phyloP scores from a whole-genome alignment of 768 basidiomycete species.

The Suillus alpinus region DNA sequence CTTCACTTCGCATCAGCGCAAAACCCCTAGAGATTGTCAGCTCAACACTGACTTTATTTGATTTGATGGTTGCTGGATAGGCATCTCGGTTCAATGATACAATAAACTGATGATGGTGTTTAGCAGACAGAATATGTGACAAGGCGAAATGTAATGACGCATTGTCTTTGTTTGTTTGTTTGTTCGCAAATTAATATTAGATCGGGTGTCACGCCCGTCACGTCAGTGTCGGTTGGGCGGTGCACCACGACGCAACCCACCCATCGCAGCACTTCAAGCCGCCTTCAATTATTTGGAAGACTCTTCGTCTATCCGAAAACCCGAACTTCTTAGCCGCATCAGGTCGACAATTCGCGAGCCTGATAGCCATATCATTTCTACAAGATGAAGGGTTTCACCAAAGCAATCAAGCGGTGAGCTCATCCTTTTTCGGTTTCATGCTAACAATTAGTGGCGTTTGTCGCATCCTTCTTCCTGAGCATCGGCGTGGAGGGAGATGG shows the following conservation, averaged over 20 bases:
- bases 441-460: neutral
- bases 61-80: slow-evolving; percentile 81
- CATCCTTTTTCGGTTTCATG: neutral
- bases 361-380: neutral
- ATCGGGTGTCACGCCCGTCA: neutral
- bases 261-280: neutral
- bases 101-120: neutral
- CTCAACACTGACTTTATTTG: slow-evolving; percentile 70
- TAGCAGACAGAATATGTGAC: neutral
- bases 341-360: neutral
- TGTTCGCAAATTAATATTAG: neutral
- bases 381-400: slow-evolving; percentile 82
- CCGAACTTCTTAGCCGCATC: neutral
- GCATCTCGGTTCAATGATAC: slow-evolving; percentile 28
- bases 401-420: slow-evolving; percentile 69
- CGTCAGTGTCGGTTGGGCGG: neutral
- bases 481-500: neutral
- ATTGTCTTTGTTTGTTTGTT: neutral
- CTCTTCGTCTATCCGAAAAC: neutral
- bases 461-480: neutral
- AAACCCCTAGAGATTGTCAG: slow-evolving; percentile 6
- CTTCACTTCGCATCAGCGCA: slow-evolving; percentile 7
- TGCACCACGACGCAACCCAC: neutral
- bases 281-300: neutral
- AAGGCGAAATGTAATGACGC: neutral